phyloP scores from a whole-genome alignment of 495 filamentous ascomycete genomes.

The Xylaria curta region DNA sequence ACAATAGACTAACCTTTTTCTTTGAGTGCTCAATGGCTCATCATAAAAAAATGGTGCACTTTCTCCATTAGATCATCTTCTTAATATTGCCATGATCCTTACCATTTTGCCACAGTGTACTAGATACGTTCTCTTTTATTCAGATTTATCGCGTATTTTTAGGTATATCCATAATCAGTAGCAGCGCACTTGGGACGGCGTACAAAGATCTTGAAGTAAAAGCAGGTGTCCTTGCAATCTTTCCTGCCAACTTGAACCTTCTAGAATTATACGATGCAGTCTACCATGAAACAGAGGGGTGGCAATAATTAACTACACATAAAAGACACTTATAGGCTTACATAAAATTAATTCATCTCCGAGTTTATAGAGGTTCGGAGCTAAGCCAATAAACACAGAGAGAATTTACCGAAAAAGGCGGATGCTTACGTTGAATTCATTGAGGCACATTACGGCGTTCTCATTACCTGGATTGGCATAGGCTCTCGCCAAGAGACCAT shows the following conservation, averaged over 20 bases:
- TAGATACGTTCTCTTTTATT: constrained; percentile 83
- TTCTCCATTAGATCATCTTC: not conserved
- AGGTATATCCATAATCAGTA: not conserved
- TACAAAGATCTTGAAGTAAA: constrained; percentile 62
- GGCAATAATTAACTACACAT: constrained; percentile 70
- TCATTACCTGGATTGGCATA: constrained; percentile 78
- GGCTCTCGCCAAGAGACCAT: constrained; percentile 71
- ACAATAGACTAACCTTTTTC: constrained; percentile 85
- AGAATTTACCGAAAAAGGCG: constrained; percentile 77
- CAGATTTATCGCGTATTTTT: not conserved
- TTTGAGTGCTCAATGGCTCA: constrained; percentile 69
- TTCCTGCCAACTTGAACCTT: constrained; percentile 46
- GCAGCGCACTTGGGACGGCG: constrained; percentile 67
- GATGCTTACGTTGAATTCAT: constrained; percentile 73
- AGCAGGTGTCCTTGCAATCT: constrained; percentile 41
- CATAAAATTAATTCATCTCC: not conserved
- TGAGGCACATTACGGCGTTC: constrained; percentile 75
- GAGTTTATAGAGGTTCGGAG: not conserved
- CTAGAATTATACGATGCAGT: constrained; percentile 58
- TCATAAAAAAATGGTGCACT: not conserved
- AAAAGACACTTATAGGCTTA: constrained; percentile 32
- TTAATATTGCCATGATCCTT: not conserved
- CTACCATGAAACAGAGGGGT: constrained; percentile 80
- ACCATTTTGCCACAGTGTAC: constrained; percentile 67
- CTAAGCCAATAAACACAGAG: constrained; percentile 42